Evolutionary conservation across 805 yeast species (phyloP).

Genomic region (Sungouiella thailandica): DNA sequence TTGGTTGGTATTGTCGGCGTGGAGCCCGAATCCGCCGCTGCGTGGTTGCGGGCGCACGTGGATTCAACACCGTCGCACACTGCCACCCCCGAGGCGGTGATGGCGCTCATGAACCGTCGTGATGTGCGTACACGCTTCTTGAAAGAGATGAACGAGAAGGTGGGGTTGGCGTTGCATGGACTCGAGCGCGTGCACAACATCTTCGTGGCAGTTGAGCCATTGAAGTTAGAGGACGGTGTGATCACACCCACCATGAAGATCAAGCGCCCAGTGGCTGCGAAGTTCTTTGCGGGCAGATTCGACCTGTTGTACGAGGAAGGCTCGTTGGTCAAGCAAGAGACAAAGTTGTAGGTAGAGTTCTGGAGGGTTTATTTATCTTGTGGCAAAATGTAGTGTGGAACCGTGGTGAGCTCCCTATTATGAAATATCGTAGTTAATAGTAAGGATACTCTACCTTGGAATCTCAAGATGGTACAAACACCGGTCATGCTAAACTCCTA

Average conservation of each 20-base stretch:
- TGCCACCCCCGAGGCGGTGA: constrained; percentile 17
- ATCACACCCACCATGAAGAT: constrained; percentile 63
- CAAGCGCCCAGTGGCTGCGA: constrained; percentile 34
- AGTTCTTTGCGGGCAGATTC: constrained; percentile 15
- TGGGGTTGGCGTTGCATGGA: constrained; percentile 43
- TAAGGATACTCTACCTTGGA: too few relatives aligned
- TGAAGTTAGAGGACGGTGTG: constrained; percentile 55
- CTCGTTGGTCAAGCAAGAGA: constrained; percentile 23
- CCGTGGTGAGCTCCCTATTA: too few relatives aligned
- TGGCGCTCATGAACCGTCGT: constrained; percentile 22
- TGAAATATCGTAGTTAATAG: too few relatives aligned
- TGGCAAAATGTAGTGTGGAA: too few relatives aligned
- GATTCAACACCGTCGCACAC: background rate
- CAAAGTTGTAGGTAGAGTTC: constrained; percentile 15
- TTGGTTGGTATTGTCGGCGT: constrained; percentile 62
- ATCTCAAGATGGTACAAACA: too few relatives aligned
- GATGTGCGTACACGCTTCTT: constrained; percentile 30
- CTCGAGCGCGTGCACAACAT: constrained; percentile 61
- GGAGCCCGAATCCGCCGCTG: constrained; percentile 35
- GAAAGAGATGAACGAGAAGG: constrained; percentile 31
- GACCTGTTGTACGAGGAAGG: constrained; percentile 20
- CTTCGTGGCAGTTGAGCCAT: constrained; percentile 50
- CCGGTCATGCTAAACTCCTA: too few relatives aligned
- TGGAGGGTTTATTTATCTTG: background rate
- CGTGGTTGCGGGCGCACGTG: constrained; percentile 10